Percentiles rank a stretch among this genome's conserved stretches.
Conservation (phyloP, 2,329 filamentous ascomycete species). For the Hymenotorrendiella dingleyae region DNA sequence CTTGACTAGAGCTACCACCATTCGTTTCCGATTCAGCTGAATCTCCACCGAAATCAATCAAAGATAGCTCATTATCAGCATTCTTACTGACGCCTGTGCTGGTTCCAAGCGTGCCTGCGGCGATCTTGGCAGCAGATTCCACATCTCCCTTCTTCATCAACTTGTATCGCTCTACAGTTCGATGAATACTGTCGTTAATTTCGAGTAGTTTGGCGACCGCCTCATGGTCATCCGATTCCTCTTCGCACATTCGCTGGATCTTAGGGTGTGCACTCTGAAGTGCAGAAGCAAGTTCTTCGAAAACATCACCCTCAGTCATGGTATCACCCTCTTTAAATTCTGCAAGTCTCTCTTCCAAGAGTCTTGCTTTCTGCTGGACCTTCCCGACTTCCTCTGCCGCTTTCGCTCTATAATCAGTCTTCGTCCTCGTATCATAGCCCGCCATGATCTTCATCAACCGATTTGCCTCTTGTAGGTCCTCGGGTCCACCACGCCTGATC, state of each 20-base stretch:
- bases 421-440: constrained; percentile 88
- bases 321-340: constrained; percentile 75
- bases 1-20: constrained; percentile 45
- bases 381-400: constrained; percentile 91
- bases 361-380: constrained; percentile 89
- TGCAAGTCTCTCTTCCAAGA: constrained; percentile 89
- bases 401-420: constrained; percentile 97
- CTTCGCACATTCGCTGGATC: constrained; percentile 99
- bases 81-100: constrained; percentile 60
- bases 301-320: constrained; percentile 63
- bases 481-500: constrained; percentile 83
- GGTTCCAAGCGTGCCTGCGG: constrained; percentile 69
- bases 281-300: constrained; percentile 80
- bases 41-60: constrained; percentile 83
- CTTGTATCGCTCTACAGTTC: constrained; percentile 92
- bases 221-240: constrained; percentile 94
- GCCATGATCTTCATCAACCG: constrained; percentile 99
- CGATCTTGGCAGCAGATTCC: constrained; percentile 75
- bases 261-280: constrained; percentile 94
- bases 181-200: constrained; percentile 98
- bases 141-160: constrained; percentile 92
- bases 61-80: constrained; percentile 70
- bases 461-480: constrained; percentile 94
- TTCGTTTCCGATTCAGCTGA: constrained; percentile 37
- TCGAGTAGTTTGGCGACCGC: constrained; percentile 92